Conservation (phyloP, 352 stramenopile genomes). For the Pythium pyrilobum region DNA sequence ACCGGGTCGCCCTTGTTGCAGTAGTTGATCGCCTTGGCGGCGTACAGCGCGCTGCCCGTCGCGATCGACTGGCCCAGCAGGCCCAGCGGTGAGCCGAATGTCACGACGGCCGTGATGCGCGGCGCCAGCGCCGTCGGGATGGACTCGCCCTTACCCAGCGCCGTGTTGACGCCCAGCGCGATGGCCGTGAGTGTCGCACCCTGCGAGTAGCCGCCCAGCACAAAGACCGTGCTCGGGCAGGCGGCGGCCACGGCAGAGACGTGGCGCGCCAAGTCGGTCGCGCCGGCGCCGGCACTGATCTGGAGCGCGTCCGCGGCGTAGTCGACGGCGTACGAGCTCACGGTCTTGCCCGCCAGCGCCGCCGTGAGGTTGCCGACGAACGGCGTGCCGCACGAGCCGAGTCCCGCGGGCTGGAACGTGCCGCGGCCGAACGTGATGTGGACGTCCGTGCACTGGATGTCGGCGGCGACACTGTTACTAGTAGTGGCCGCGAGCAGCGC, state of each 20-base stretch:
- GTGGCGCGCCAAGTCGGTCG: slow-evolving; percentile 31
- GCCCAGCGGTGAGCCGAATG: slow-evolving; percentile 7
- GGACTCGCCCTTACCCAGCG: slow-evolving; percentile 8
- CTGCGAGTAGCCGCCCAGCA: slow-evolving; percentile 13
- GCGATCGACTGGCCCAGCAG: background rate
- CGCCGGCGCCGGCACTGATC: slow-evolving; percentile 18
- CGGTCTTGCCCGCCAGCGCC: slow-evolving; percentile 20
- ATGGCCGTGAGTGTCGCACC: slow-evolving; percentile 21
- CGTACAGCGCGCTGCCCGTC: background rate
- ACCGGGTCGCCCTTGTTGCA: slow-evolving; percentile 12
- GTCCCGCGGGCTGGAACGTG: slow-evolving; percentile 21
- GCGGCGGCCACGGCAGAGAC: slow-evolving; percentile 17
- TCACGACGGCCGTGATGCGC: slow-evolving; percentile 28
- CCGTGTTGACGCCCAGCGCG: slow-evolving; percentile 23
- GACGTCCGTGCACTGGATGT: slow-evolving; percentile 4
- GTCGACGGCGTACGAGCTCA: slow-evolving; percentile 25
- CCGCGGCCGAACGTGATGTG: slow-evolving; percentile 27
- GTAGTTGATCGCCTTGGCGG: slow-evolving; percentile 7
- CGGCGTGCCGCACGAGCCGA: slow-evolving; percentile 20
- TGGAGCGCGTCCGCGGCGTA: slow-evolving; percentile 21
- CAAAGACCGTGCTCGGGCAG: slow-evolving; percentile 21
- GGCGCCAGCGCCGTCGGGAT: slow-evolving; percentile 17
- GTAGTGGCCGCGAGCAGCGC: background rate
- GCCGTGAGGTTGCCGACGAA: slow-evolving; percentile 22
- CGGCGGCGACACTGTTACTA: background rate